phyloP scores from a whole-genome alignment of 2,329 filamentous ascomycete species.

The Metarhizium rileyi region DNA sequence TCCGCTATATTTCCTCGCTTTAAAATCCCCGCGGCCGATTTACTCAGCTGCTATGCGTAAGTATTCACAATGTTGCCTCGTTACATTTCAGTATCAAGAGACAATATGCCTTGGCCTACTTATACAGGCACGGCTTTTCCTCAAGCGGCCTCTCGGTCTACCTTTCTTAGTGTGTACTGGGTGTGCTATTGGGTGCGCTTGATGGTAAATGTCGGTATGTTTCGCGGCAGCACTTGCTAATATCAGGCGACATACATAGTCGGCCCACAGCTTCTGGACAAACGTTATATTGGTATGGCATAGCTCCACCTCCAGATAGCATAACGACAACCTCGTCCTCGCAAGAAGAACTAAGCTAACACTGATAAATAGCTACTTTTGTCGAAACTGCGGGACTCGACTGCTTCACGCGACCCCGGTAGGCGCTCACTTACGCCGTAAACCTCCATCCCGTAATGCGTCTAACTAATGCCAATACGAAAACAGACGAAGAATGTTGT shows the following conservation, averaged over 20 bases:
- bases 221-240: not conserved
- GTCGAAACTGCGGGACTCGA: constrained; percentile 54
- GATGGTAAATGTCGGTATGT: not conserved
- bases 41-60: constrained; percentile 46
- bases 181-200: no score
- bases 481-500: constrained; percentile 34
- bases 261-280: constrained; percentile 48
- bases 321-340: not conserved
- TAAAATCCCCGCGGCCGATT: constrained; percentile 36
- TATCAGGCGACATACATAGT: constrained; percentile 27
- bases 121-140: no score
- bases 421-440: constrained; percentile 14
- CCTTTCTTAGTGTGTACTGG: no score
- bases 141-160: no score
- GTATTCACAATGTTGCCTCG: constrained; percentile 16
- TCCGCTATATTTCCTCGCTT: constrained; percentile 64
- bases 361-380: constrained; percentile 46
- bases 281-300: constrained; percentile 44
- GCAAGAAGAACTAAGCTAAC: not conserved
- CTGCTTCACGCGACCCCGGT: constrained; percentile 53
- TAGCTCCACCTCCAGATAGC: not conserved
- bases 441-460: not conserved
- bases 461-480: not conserved
- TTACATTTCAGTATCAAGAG: not conserved
- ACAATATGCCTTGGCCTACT: no score